Base-by-base conservation (phyloP, 345 rosid genomes). In the Diplotaxis tenuifolia region DNA sequence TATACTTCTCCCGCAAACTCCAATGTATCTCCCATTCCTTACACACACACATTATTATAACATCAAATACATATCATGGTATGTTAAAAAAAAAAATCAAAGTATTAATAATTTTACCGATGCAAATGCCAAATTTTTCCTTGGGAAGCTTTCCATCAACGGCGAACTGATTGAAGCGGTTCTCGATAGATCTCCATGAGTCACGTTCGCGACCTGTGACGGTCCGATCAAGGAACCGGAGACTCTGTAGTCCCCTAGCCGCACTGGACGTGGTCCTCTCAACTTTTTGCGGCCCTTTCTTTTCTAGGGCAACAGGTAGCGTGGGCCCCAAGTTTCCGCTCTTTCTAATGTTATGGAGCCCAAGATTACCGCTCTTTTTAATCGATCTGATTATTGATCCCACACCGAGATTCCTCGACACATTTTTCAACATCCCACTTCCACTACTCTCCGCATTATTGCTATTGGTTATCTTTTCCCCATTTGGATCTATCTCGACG, bases 21-120 rank as follows among this genome's bases (percentile, higher is more conserved):
- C 66, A 76, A 75, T 2, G 97, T 85, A 61, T 94, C 98, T 73
- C 85, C 96, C 93, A 94, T 86, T 28, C 98, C 98, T 92, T 9
- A 6, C 18, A 38, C 57, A 42, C 22, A 60, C 9, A 61, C 21
- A 65, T 20, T 20, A 52, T 50, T 11, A 34, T 21, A 11, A 25
- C 15, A 45, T 14, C 0, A 7, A 19, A 25, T 52, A 9, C 3
- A 21, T 19, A 4, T 0, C 1, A 18, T 18, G 2, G 61, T 34
- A n/a, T n/a, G n/a, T n/a, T n/a, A n/a, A n/a, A n/a, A n/a, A n/a
- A n/a, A n/a, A 0, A 25, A 15, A 61, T 23, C 27, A 4, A 9
- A 28, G 19, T 47, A 15, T 9, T n/a, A 15, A 9, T 19, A 31
- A 53, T 32, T 58, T 47, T 76, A 93, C 96, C 97, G 16, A 94